A percentile compares a stretch with the other conserved stretches of the same genome.
Evolutionary conservation across 108 stramenopile genomes (phyloP).

Genomic region (Cyclostephanos tholiformis): DNA sequence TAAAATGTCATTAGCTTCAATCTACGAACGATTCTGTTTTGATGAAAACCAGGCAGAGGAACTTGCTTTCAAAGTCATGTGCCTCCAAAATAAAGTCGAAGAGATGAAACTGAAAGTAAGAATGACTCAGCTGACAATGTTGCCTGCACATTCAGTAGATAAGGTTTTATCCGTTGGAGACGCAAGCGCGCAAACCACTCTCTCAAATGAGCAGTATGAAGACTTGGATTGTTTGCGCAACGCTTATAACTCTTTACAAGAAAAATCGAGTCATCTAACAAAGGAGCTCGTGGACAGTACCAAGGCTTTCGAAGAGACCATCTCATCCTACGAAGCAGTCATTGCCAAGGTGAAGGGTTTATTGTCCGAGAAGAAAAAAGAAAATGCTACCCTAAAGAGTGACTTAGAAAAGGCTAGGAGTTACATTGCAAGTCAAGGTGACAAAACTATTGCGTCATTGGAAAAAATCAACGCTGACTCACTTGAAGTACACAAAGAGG

Average conservation of each 20-base stretch:
- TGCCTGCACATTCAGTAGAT: not conserved
- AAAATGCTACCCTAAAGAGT: not conserved
- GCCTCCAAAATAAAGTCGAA: not conserved
- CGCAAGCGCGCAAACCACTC: not conserved
- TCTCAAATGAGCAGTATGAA: not conserved
- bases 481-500: not conserved
- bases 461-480: not conserved
- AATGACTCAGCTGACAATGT: not conserved
- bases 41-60: not conserved
- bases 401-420: not conserved
- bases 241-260: not conserved
- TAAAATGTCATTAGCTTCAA: no score
- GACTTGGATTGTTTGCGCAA: not conserved
- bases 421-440: not conserved
- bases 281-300: conserved; percentile 5
- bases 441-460: not conserved
- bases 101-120: not conserved
- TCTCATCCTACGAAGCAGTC: not conserved
- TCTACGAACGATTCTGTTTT: not conserved
- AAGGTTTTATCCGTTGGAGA: not conserved
- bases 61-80: not conserved
- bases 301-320: conserved; percentile 1
- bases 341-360: not conserved
- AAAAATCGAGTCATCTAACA: not conserved
- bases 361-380: not conserved